Conservation (phyloP, 202 grass and related monocot genomes). For the Dendrocalamus latiflorus region DNA sequence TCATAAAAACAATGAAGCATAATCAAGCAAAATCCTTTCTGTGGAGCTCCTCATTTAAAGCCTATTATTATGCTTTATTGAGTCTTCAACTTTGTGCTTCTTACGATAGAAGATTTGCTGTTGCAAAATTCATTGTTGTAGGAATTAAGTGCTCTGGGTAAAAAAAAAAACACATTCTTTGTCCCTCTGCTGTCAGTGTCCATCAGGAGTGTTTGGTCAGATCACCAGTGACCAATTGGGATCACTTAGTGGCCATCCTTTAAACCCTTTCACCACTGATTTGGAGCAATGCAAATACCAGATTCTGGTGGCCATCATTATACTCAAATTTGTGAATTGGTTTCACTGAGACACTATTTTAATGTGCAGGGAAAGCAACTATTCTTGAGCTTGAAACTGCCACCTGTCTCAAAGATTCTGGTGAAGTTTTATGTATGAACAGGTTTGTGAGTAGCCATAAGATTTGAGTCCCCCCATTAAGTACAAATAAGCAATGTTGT, state of each 20-base stretch:
- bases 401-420: conserved; percentile 59
- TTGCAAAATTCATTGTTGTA: background rate
- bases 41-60: background rate
- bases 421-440: conserved; percentile 90
- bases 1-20: background rate
- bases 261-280: background rate
- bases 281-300: background rate
- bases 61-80: background rate
- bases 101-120: background rate
- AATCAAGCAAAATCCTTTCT: background rate
- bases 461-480: background rate
- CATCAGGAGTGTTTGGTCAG: background rate
- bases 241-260: background rate
- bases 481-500: conserved; percentile 1
- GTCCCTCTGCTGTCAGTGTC: background rate
- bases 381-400: conserved; percentile 80
- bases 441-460: conserved; percentile 44
- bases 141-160: background rate
- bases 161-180: background rate
- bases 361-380: conserved; percentile 74
- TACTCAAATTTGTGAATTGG: conserved; percentile 1
- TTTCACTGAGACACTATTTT: conserved; percentile 3
- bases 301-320: background rate
- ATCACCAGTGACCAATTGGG: background rate
- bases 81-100: background rate